These are phyloP conservation scores for Eragrostis nindensis DNA, from an alignment of 176 grass and related monocot species.

Conservation along the genomic window DNA sequence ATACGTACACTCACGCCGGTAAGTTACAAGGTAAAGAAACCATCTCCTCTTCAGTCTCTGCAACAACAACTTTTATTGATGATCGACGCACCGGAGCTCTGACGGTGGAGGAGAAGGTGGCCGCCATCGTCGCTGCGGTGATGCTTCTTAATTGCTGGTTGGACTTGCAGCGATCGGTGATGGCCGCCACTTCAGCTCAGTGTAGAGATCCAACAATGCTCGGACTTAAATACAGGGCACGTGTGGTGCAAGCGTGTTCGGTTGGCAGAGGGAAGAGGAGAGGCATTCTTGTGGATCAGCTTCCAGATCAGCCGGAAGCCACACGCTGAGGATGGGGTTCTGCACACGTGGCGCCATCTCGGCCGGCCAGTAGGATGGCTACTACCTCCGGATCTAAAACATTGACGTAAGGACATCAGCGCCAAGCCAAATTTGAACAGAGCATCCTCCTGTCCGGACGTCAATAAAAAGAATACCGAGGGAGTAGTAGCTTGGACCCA, in stretches of 20 bases:
- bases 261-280: not conserved
- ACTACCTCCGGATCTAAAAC: no score
- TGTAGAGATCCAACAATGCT: slow-evolving; percentile 27
- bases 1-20: not conserved
- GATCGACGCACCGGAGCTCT: slow-evolving; percentile 60
- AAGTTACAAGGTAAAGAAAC: not conserved
- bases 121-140: slow-evolving; percentile 47
- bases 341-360: slow-evolving; percentile 44
- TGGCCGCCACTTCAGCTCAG: slow-evolving; percentile 20
- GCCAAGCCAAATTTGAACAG: no score
- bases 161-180: not conserved
- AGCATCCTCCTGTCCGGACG: no score
- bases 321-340: slow-evolving; percentile 78
- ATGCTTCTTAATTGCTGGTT: no score
- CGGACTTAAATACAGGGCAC: slow-evolving; percentile 41
- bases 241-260: slow-evolving; percentile 6
- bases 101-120: slow-evolving; percentile 77
- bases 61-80: not conserved
- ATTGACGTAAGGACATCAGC: no score
- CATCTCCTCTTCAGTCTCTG: not conserved
- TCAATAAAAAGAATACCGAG: no score
- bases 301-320: slow-evolving; percentile 43
- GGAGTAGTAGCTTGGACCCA: slow-evolving; percentile 8
- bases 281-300: slow-evolving; percentile 61
- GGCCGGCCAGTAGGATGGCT: slow-evolving; percentile 41